phyloP scores from a whole-genome alignment of 306 rosid species.

The Casuarina equisetifolia region DNA sequence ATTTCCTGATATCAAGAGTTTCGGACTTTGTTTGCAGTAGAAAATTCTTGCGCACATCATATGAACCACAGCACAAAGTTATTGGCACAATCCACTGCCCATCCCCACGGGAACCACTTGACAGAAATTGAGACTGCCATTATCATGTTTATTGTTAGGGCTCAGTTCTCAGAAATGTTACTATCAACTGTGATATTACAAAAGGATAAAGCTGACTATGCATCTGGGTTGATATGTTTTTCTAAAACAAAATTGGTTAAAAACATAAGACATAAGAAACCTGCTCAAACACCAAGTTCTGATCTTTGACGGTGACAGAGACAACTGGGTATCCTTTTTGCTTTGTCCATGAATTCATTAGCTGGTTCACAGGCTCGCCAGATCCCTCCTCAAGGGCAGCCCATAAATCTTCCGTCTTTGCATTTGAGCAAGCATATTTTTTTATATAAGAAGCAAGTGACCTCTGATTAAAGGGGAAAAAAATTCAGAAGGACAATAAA shows the following conservation, averaged over 20 bases:
- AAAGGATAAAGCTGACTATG: neutral
- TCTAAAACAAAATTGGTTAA: neutral
- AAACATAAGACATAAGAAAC: conserved; percentile 42
- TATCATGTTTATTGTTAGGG: conserved; percentile 16
- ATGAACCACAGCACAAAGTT: conserved; percentile 74
- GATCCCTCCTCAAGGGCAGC: conserved; percentile 96
- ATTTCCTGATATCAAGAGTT: conserved; percentile 53
- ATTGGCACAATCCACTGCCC: conserved; percentile 91
- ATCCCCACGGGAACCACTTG: conserved; percentile 75
- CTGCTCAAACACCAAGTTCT: conserved; percentile 84
- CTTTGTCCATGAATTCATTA: conserved; percentile 94
- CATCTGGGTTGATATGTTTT: neutral
- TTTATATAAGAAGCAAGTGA: conserved; percentile 90
- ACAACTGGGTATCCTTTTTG: conserved; percentile 94
- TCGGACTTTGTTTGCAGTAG: conserved; percentile 63
- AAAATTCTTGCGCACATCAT: conserved; percentile 65
- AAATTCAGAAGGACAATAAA: neutral
- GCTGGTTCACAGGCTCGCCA: conserved; percentile 81
- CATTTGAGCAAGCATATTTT: conserved; percentile 74
- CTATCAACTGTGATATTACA: conserved; percentile 7
- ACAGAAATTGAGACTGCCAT: conserved; percentile 80
- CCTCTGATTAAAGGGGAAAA: conserved; percentile 53
- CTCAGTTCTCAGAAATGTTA: conserved; percentile 2
- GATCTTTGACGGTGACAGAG: conserved; percentile 56
- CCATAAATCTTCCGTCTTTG: conserved; percentile 94